Percentiles rank a stretch among this genome's conserved stretches.
Conservation (phyloP, 2,329 filamentous ascomycete genomes). For the Leptodontidium sp. region DNA sequence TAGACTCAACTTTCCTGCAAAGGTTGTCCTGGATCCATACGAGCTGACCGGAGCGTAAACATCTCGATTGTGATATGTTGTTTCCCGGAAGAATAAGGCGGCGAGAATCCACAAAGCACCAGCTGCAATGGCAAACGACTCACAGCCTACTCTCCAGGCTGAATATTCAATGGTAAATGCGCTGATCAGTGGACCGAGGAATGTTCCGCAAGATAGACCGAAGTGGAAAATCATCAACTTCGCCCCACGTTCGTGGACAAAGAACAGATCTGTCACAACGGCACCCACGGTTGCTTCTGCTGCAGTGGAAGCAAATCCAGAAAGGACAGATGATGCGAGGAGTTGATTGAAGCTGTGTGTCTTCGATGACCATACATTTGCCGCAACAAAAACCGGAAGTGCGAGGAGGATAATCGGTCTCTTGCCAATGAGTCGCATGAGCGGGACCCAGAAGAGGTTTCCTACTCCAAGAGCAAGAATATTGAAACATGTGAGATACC, state of each 20-base stretch:
- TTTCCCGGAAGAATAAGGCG: conserved; percentile 42
- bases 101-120: conserved; percentile 40
- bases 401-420: conserved; percentile 48
- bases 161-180: conserved; percentile 41
- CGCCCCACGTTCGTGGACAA: conserved; percentile 47
- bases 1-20: conserved; percentile 18
- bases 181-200: conserved; percentile 49
- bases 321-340: conserved; percentile 44
- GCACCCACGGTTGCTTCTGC: conserved; percentile 49
- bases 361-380: conserved; percentile 48
- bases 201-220: conserved; percentile 48
- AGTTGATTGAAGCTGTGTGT: conserved; percentile 43
- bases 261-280: conserved; percentile 49
- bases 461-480: conserved; percentile 48
- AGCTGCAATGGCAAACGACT: conserved; percentile 42
- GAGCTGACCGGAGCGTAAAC: conserved; percentile 10
- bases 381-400: conserved; percentile 45
- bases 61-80: conserved; percentile 30
- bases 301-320: conserved; percentile 44
- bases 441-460: conserved; percentile 49
- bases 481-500: conserved; percentile 42
- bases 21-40: conserved; percentile 22
- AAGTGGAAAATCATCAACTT: conserved; percentile 51
- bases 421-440: conserved; percentile 49
- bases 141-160: conserved; percentile 43